Percentiles rank a stretch among this genome's conserved stretches.
Conservation (phyloP, 805 yeast genomes). For the Spathaspora sp. region DNA sequence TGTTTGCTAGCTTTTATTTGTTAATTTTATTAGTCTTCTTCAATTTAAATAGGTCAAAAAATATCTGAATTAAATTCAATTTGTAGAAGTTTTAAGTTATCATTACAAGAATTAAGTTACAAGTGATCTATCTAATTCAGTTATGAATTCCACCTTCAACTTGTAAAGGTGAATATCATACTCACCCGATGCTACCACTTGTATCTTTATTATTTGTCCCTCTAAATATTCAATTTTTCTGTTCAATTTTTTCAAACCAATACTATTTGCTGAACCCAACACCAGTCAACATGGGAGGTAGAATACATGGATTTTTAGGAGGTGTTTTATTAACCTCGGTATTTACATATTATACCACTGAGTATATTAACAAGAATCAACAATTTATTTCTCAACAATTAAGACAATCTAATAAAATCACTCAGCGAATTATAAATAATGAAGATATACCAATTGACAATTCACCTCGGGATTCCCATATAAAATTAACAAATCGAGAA, state of each 20-base stretch:
- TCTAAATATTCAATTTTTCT: background rate
- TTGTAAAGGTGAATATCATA: too few relatives aligned
- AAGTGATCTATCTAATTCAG: too few relatives aligned
- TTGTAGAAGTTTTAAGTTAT: too few relatives aligned
- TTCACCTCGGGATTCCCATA: conserved; percentile 35
- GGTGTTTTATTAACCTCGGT: conserved; percentile 63
- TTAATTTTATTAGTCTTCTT: too few relatives aligned
- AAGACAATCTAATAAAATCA: conserved; percentile 46
- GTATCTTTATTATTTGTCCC: background rate
- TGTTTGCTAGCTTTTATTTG: too few relatives aligned
- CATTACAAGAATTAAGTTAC: too few relatives aligned
- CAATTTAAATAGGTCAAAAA: too few relatives aligned
- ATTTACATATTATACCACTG: conserved; percentile 57
- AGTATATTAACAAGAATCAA: conserved; percentile 49
- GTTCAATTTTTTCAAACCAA: background rate
- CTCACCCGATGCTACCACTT: background rate
- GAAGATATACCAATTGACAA: conserved; percentile 42
- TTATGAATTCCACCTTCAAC: too few relatives aligned
- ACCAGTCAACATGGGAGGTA: conserved; percentile 32
- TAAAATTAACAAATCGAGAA: conserved; percentile 26
- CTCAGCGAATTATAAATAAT: conserved; percentile 49
- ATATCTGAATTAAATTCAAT: too few relatives aligned
- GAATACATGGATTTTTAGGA: conserved; percentile 42
- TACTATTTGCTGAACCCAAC: background rate
- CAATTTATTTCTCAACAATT: conserved; percentile 45